Percentiles rank a stretch among this genome's conserved stretches.
Conservation (phyloP, 2,329 filamentous ascomycete genomes). For the Diaporthe amygdali region DNA sequence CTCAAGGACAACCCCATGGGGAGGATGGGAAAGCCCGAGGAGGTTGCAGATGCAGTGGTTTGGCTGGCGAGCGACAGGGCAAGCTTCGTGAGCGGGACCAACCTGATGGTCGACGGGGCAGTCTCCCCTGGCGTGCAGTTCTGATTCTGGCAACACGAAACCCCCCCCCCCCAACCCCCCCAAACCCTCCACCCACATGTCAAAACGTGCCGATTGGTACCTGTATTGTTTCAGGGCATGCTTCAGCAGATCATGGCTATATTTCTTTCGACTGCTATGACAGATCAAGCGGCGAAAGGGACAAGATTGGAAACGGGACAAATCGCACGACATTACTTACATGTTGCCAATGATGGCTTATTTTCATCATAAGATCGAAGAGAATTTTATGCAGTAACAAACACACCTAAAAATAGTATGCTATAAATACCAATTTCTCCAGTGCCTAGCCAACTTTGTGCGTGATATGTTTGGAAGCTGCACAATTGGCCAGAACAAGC, state of each 20-base stretch:
- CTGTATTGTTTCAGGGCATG: too few relatives aligned
- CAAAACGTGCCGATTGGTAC: too few relatives aligned
- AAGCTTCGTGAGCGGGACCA: conserved; percentile 27
- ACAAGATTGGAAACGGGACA: neutral
- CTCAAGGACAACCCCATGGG: conserved; percentile 27
- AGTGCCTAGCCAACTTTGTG: too few relatives aligned
- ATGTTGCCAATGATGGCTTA: neutral
- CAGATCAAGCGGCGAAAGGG: neutral
- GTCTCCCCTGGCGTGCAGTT: conserved; percentile 28
- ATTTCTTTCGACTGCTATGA: neutral
- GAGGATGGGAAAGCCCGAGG: conserved; percentile 28
- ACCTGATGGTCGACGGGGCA: conserved; percentile 29
- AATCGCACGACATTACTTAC: neutral
- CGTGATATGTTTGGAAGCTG: too few relatives aligned
- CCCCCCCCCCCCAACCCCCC: too few relatives aligned
- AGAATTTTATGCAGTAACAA: neutral
- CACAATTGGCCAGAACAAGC: neutral
- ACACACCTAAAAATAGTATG: too few relatives aligned
- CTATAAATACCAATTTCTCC: too few relatives aligned
- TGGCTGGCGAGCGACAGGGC: conserved; percentile 28
- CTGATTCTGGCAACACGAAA: neutral
- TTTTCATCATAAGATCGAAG: neutral
- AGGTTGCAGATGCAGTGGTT: conserved; percentile 30
- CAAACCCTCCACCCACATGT: too few relatives aligned
- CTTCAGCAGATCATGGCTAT: too few relatives aligned